Percentiles rank a stretch among this genome's conserved stretches.
Conservation (phyloP, 805 yeast species). For the Naumovozyma dairenensis region DNA sequence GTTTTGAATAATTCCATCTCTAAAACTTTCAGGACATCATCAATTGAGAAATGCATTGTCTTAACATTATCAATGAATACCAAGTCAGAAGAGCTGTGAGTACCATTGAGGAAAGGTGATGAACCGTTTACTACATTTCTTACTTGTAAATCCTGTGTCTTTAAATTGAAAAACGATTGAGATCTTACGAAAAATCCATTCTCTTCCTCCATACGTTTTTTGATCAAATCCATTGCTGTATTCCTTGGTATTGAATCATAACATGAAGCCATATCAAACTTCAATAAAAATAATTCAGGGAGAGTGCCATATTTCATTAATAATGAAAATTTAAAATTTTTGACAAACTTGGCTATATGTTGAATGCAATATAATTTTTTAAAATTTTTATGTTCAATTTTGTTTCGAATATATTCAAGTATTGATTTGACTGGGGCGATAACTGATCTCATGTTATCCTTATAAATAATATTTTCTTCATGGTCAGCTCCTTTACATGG, state of each 20-base stretch:
- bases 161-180: constrained; percentile 15
- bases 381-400: constrained; percentile 14
- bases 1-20: constrained; percentile 46
- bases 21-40: constrained; percentile 38
- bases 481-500: constrained; percentile 36
- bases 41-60: constrained; percentile 31
- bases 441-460: constrained; percentile 28
- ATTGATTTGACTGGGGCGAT: constrained; percentile 37
- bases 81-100: constrained; percentile 9
- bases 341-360: constrained; percentile 36
- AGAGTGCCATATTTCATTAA: constrained; percentile 10
- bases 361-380: constrained; percentile 34
- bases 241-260: constrained; percentile 60
- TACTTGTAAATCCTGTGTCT: constrained; percentile 6
- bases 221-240: constrained; percentile 31
- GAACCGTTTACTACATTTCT: constrained; percentile 16
- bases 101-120: constrained; percentile 3
- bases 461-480: constrained; percentile 29
- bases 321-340: constrained; percentile 29
- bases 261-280: constrained; percentile 69
- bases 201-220: constrained; percentile 10
- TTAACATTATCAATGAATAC: constrained; percentile 27
- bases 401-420: constrained; percentile 28
- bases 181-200: constrained; percentile 25
- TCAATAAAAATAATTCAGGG: constrained; percentile 41